Conservation (phyloP, 2,329 filamentous ascomycete species). For the Rutstroemia sp. region DNA sequence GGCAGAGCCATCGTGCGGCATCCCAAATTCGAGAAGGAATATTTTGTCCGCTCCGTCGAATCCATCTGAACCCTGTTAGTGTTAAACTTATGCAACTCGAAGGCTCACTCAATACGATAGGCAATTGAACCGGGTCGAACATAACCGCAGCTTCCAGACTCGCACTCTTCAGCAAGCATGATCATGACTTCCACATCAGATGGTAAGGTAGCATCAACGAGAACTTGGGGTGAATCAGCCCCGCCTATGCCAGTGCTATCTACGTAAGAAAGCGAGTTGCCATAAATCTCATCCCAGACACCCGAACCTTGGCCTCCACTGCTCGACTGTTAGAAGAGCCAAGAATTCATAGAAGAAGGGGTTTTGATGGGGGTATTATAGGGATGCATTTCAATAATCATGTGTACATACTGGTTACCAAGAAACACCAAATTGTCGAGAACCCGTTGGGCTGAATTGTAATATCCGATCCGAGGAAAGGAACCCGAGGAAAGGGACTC, state of each 20-base stretch:
- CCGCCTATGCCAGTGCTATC: slow-evolving; percentile 39
- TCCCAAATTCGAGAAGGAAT: slow-evolving; percentile 67
- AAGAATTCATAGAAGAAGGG: too few relatives aligned
- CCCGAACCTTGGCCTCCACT: slow-evolving; percentile 46
- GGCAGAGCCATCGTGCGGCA: slow-evolving; percentile 52
- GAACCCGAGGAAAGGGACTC: neutral
- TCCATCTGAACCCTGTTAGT: slow-evolving; percentile 44
- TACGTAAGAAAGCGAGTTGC: slow-evolving; percentile 24
- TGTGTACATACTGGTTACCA: slow-evolving; percentile 37
- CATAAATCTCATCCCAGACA: slow-evolving; percentile 35
- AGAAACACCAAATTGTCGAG: slow-evolving; percentile 50
- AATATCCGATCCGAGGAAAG: slow-evolving; percentile 41
- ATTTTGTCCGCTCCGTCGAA: slow-evolving; percentile 64
- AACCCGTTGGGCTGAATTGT: slow-evolving; percentile 35
- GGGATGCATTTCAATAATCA: neutral
- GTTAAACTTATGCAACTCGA: neutral
- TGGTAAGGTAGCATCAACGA: slow-evolving; percentile 41
- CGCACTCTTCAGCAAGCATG: slow-evolving; percentile 43
- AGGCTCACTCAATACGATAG: slow-evolving; percentile 35
- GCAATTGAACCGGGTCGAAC: slow-evolving; percentile 41
- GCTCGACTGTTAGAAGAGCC: neutral
- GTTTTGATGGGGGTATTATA: too few relatives aligned
- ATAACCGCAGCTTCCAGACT: slow-evolving; percentile 38
- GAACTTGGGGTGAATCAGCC: slow-evolving; percentile 39
- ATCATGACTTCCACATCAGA: slow-evolving; percentile 44